Evolutionary conservation across 768 basidiomycete species (phyloP), one percentile per base, ranked within the genome.

Genomic region (Polyporus arcularius): DNA sequence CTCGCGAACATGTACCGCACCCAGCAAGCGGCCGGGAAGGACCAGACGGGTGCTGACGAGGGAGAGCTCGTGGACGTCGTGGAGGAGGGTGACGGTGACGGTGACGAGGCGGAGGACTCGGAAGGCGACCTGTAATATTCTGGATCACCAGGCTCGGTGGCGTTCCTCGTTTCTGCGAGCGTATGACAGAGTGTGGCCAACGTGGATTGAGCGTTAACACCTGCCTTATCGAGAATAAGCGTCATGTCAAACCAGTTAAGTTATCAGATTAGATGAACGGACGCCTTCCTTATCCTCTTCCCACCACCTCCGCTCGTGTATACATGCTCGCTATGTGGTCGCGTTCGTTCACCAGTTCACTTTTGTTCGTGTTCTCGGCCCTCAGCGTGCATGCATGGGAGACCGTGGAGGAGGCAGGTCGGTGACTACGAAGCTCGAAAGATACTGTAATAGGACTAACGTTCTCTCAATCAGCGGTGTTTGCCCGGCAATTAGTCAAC

Each of bases 1-100:
- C 76, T 96, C 51, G 88, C 84, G 9, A 78, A 80, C 12, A 82
- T 94, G 72, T 94, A 86, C 73, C 76, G 78, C 55, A 78, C 78
- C 43, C 92, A 95, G 72, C 81, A 85, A 53, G 78, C 72, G 16
- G 73, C 73, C 48, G 75, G 73, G 10, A 69, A 71, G 61, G 71
- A 66, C 14, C 53, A 62, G 30, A 72, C 69, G 39, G 81, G 76
- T 3, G 78, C 78, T 8, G 86, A 86, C 65, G 85, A 85, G 32
- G 84, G 81, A 11, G 86, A 89, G 21, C 74, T 89, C 3, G 67
- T 87, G 32, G 89, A 90, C 67, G 74, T 79, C 49, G 81, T 81
- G 42, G 61, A 68, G 42, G 70, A 72, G 16, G 72, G 63, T 59
- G 72, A 60, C 38, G 74, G 66, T 52, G 70, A 72, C 14, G 73